Evolutionary conservation across 768 basidiomycete species (phyloP).

Genomic region (Mycena rebaudengoi): DNA sequence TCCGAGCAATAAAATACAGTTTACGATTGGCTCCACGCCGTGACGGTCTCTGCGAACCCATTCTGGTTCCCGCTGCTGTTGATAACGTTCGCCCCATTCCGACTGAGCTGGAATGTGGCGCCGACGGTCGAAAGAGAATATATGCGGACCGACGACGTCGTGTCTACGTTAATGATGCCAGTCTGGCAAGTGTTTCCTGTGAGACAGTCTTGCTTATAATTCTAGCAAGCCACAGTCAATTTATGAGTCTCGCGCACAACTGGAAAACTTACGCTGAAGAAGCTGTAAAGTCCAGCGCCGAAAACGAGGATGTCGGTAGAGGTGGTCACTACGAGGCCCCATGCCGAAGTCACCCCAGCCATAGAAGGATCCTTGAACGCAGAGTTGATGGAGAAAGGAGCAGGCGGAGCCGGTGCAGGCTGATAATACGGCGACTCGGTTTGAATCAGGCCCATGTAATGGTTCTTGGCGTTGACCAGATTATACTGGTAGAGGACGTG

Average conservation of each 20-base stretch:
- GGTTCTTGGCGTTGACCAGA: constrained; percentile 34
- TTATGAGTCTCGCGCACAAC: no score
- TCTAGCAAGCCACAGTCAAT: constrained; percentile 23
- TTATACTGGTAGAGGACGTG: constrained; percentile 60
- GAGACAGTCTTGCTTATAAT: constrained; percentile 62
- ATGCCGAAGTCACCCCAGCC: constrained; percentile 51
- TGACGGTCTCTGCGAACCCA: constrained; percentile 36
- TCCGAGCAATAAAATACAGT: no score
- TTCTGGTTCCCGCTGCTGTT: constrained; percentile 58
- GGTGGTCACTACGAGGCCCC: constrained; percentile 61
- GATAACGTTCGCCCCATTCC: constrained; percentile 55
- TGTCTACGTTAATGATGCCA: constrained; percentile 64
- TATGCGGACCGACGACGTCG: constrained; percentile 54
- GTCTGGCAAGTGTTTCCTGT: constrained; percentile 57
- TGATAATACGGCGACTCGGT: constrained; percentile 83
- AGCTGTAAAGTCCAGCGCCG: constrained; percentile 77
- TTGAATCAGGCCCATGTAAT: constrained; percentile 43
- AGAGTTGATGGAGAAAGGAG: constrained; percentile 59
- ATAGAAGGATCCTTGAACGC: constrained; percentile 63
- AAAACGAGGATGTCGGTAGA: constrained; percentile 70
- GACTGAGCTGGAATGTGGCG: constrained; percentile 60
- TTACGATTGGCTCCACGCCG: constrained; percentile 16
- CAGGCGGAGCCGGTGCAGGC: constrained; percentile 63
- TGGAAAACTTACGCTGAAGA: constrained; percentile 54
- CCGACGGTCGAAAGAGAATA: constrained; percentile 71